A percentile compares a stretch with the other conserved stretches of the same genome.
phyloP scores from a whole-genome alignment of 1,284 basidiomycete genomes.

The Ustilago esculenta region DNA sequence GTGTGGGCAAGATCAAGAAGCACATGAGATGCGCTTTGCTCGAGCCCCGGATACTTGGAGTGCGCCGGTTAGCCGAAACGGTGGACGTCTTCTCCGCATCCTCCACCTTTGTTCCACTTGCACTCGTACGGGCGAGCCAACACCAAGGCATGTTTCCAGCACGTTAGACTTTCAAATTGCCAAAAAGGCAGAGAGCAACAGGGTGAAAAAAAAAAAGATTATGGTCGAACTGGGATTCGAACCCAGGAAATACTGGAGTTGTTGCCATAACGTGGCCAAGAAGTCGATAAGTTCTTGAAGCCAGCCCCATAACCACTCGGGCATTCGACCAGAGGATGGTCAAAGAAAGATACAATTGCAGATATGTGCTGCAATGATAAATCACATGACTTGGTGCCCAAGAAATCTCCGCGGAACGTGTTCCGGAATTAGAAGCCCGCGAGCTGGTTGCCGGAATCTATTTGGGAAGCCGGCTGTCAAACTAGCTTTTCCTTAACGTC shows the following conservation, averaged over 20 bases:
- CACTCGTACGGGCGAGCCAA: slow-evolving; percentile 11
- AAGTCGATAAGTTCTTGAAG: slow-evolving; percentile 36
- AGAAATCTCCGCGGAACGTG: slow-evolving; percentile 3
- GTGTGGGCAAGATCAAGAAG: not conserved
- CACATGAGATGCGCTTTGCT: not conserved
- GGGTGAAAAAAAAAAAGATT: slow-evolving; percentile 6
- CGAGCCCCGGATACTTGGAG: not conserved
- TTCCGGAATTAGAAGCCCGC: too few relatives aligned
- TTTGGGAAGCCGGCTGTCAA: too few relatives aligned
- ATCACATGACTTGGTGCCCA: not conserved
- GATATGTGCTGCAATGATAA: too few relatives aligned
- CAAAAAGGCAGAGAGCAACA: slow-evolving; percentile 12
- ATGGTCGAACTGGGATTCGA: slow-evolving; percentile 55
- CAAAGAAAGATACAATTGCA: too few relatives aligned
- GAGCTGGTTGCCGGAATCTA: too few relatives aligned
- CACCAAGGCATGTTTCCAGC: too few relatives aligned
- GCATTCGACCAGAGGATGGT: slow-evolving; percentile 45
- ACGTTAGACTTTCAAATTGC: too few relatives aligned
- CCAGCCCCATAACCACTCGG: slow-evolving; percentile 55
- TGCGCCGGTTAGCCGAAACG: slow-evolving; percentile 3
- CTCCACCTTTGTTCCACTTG: slow-evolving; percentile 11
- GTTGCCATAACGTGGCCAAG: slow-evolving; percentile 49
- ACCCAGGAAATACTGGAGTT: slow-evolving; percentile 52
- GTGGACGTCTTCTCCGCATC: not conserved
- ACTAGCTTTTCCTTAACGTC: too few relatives aligned